Base-by-base conservation (phyloP, 2,329 filamentous ascomycete genomes). In the Aspergillus novoparasiticus region DNA sequence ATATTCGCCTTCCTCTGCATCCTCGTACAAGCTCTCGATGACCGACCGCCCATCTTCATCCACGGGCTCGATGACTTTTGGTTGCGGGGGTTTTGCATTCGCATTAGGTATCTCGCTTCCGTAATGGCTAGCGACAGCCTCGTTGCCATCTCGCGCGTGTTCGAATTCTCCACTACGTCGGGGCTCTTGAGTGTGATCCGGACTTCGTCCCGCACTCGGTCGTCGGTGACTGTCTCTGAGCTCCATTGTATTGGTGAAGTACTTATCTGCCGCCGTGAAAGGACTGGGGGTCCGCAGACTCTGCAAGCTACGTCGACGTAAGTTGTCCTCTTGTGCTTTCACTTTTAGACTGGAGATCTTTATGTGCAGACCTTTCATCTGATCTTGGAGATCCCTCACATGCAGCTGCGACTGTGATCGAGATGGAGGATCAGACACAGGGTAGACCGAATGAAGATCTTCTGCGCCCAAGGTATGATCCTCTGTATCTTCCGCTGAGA, bases 341-440 rank as follows among this genome's bases (percentile, higher is more conserved):
- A 93, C 88, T 69, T 91, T 90, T 48, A 97, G 78, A 19, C 84
- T 90, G 1, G 92, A 94, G 41, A 97, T 93, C 71, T 93, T 92
- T 64, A 91, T 92, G 73, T 93, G 94, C 54, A 97, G 83, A 59
- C 91, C 92, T 61, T 90, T 89, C 86, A 97, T 92, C 75, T 96
- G 93, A 68, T 93, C 90, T 64, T 92, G 92, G 50, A 97, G 82
- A 71, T 88, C 86, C 10, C 89, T 87, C 72, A 92, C 87, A 72
- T 91, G 89, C 16, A 89, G 85, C n/a, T 88, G 88, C 0, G 92
- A 94, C 16, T 88, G 84, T 3, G 91, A 89, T 21, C 91, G 85
- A 30, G 85, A 85, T 10, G 90, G 77, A 1, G 82, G 83, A 50
- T 82, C 75, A 32, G 71, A 67, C 3, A 73, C 68, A n/a, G 77